Evolutionary conservation across 306 rosid species (phyloP).

Genomic region (Vigna mungo): DNA sequence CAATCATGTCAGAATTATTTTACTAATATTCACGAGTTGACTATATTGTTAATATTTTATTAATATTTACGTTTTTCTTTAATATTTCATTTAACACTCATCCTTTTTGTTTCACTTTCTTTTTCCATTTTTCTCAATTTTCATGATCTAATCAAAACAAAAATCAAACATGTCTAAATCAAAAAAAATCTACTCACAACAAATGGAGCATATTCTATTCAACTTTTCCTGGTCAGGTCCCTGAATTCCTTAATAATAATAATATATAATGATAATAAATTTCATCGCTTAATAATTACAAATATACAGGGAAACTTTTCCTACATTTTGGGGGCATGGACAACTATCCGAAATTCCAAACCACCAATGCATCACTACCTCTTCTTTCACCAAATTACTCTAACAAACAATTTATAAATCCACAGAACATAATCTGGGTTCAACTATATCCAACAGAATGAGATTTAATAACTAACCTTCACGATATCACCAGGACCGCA

Average conservation of each 20-base stretch:
- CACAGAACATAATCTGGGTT: neutral
- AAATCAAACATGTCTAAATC: slow-evolving; percentile 2
- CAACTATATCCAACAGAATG: slow-evolving; percentile 17
- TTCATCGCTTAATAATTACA: slow-evolving; percentile 3
- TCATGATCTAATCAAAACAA: no score
- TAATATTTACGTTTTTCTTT: no score
- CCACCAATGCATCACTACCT: neutral
- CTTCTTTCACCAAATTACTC: slow-evolving; percentile 7
- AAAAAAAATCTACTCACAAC: neutral
- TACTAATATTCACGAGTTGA: no score
- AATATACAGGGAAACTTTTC: neutral
- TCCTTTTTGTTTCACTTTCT: no score
- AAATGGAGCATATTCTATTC: no score
- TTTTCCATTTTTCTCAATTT: no score
- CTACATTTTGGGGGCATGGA: neutral
- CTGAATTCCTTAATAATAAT: slow-evolving; percentile 7
- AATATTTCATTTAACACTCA: no score
- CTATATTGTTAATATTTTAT: no score
- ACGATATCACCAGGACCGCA: slow-evolving; percentile 85
- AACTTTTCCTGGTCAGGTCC: slow-evolving; percentile 2
- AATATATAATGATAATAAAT: neutral
- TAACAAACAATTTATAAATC: slow-evolving; percentile 16
- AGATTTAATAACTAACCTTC: slow-evolving; percentile 61
- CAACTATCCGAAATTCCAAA: neutral
- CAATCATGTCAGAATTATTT: no score